Evolutionary conservation across 2,329 filamentous ascomycete species (phyloP).

Genomic region (Coniochaeta sp.): DNA sequence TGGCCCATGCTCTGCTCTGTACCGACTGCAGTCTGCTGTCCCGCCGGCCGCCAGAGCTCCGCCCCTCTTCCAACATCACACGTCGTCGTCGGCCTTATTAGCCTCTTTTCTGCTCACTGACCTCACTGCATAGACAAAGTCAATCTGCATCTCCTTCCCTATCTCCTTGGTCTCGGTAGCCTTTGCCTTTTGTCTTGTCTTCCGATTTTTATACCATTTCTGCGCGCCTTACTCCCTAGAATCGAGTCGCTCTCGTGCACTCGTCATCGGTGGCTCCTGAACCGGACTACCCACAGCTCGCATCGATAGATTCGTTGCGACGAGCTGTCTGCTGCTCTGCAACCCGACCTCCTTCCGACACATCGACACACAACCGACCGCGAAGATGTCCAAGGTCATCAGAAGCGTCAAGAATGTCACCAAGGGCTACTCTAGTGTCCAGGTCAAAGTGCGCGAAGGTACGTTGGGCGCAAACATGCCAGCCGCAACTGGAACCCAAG

Average conservation of each 20-base stretch:
- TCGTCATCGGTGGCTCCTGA: neutral
- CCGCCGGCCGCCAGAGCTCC: neutral
- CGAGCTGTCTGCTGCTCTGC: neutral
- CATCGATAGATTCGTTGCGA: neutral
- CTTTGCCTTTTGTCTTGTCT: neutral
- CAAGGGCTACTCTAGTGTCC: constrained; percentile 92
- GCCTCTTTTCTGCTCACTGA: neutral
- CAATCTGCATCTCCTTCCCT: neutral
- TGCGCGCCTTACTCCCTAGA: neutral
- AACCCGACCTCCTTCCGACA: neutral
- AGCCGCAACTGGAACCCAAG: constrained; percentile 18
- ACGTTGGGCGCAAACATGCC: constrained; percentile 24
- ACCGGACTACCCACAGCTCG: neutral
- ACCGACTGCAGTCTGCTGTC: neutral
- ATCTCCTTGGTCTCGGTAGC: neutral
- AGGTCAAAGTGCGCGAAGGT: constrained; percentile 99
- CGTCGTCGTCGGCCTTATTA: neutral
- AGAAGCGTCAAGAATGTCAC: constrained; percentile 98
- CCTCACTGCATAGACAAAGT: neutral
- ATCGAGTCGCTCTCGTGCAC: neutral
- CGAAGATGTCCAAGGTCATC: constrained; percentile 86
- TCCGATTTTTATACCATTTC: neutral
- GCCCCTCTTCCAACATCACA: constrained; percentile 1
- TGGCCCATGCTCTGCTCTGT: neutral
- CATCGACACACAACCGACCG: neutral